Conservation (phyloP, 176 grass and related monocot species). For the Bolboschoenus planiculmis region DNA sequence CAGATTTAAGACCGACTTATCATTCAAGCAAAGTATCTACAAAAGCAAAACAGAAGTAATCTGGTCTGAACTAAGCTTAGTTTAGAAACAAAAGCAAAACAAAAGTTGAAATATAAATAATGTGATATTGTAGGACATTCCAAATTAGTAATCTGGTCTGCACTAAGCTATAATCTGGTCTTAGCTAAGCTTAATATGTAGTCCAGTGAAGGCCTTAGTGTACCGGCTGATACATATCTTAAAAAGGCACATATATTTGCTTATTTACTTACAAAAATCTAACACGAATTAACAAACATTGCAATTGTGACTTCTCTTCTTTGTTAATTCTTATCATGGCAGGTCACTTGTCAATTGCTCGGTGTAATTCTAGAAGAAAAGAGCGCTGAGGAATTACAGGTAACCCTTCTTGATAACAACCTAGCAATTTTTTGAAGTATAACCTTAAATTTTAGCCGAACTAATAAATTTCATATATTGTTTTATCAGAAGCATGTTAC, state of each 20-base stretch:
- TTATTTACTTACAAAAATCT: background rate
- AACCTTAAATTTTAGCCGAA: background rate
- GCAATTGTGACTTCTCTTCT: background rate
- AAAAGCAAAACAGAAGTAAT: too few relatives aligned
- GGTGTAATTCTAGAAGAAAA: slow-evolving; percentile 84
- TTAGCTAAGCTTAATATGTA: background rate
- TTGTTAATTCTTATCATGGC: slow-evolving; percentile 1
- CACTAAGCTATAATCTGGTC: background rate
- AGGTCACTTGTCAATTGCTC: slow-evolving; percentile 88
- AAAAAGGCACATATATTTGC: background rate
- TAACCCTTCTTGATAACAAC: slow-evolving; percentile 12
- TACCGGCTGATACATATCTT: background rate
- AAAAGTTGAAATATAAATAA: slow-evolving; percentile 3
- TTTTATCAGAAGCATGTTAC: slow-evolving; percentile 63
- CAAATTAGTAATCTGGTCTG: background rate
- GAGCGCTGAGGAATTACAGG: slow-evolving; percentile 80
- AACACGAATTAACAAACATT: background rate
- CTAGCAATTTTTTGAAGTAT: background rate
- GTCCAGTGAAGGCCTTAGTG: background rate
- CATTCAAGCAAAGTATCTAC: background rate
- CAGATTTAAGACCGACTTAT: background rate
- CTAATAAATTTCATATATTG: slow-evolving; percentile 13
- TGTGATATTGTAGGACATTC: background rate
- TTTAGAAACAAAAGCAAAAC: background rate
- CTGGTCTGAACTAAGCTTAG: too few relatives aligned